Percentiles rank a stretch among this genome's conserved stretches.
phyloP scores from a whole-genome alignment of 2,329 filamentous ascomycete genomes.

The Nemania serpens region DNA sequence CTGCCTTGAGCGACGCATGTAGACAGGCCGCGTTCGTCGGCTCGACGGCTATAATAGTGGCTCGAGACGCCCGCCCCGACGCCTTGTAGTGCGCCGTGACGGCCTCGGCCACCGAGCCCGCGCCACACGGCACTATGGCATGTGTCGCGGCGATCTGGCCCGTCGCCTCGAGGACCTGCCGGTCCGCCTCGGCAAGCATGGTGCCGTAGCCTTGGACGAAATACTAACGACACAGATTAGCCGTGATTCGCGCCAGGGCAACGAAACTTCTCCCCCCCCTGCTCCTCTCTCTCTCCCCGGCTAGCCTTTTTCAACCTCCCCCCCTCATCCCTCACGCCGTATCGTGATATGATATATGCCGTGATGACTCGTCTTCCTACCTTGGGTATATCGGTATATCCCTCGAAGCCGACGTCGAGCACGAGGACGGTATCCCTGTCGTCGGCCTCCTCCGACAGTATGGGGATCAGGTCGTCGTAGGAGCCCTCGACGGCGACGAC shows the following conservation, averaged over 20 bases:
- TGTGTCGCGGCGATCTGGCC: conserved; percentile 48
- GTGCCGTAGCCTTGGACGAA: conserved; percentile 79
- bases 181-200: conserved; percentile 70
- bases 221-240: conserved; percentile 51
- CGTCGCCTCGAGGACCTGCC: conserved; percentile 55
- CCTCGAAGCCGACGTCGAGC: conserved; percentile 70
- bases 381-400: conserved; percentile 67
- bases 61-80: conserved; percentile 22
- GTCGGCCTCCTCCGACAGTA: conserved; percentile 51
- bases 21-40: conserved; percentile 67
- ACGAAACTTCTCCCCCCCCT: too few relatives aligned
- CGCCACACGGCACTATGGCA: conserved; percentile 70
- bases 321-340: not conserved
- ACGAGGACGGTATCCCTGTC: conserved; percentile 58
- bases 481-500: conserved; percentile 59
- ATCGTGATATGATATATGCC: not conserved
- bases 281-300: too few relatives aligned
- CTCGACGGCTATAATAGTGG: conserved; percentile 68
- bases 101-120: conserved; percentile 73
- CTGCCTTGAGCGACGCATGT: conserved; percentile 55
- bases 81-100: conserved; percentile 65
- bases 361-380: conserved; percentile 38
- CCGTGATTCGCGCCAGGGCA: not conserved
- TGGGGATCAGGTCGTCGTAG: conserved; percentile 67
- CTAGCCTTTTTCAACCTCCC: not conserved